phyloP scores from a whole-genome alignment of 2,329 filamentous ascomycete species.

The Amesomyces nigricolor region DNA sequence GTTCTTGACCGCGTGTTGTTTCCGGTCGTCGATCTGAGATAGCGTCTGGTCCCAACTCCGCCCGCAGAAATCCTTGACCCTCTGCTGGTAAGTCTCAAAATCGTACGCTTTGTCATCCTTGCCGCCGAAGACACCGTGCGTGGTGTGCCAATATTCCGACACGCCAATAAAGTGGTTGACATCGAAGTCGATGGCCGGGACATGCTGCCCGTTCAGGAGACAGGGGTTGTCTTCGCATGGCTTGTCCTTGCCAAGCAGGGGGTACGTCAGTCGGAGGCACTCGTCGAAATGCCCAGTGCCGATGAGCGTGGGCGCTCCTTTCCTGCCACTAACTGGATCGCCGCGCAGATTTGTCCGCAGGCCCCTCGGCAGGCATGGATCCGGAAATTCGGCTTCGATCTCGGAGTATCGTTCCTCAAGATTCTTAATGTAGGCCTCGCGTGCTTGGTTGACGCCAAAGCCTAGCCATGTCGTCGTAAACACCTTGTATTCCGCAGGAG shows the following conservation, averaged over 20 bases:
- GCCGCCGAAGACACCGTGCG: slow-evolving; percentile 84
- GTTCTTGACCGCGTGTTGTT: slow-evolving; percentile 68
- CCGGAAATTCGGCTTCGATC: slow-evolving; percentile 63
- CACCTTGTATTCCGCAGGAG: slow-evolving; percentile 72
- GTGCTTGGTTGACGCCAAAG: slow-evolving; percentile 92
- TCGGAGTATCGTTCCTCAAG: slow-evolving; percentile 57
- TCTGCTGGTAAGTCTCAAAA: slow-evolving; percentile 79
- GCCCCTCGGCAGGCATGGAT: slow-evolving; percentile 83
- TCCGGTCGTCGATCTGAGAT: slow-evolving; percentile 55
- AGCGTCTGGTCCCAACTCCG: slow-evolving; percentile 76
- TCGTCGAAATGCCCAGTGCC: slow-evolving; percentile 85
- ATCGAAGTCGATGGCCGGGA: slow-evolving; percentile 92
- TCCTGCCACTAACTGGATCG: slow-evolving; percentile 39
- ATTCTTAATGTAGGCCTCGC: slow-evolving; percentile 73
- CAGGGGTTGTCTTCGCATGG: slow-evolving; percentile 80
- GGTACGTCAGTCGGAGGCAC: slow-evolving; percentile 75
- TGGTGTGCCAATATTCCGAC: slow-evolving; percentile 98
- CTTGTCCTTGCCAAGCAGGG: slow-evolving; percentile 82
- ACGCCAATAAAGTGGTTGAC: slow-evolving; percentile 97
- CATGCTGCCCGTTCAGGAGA: slow-evolving; percentile 83
- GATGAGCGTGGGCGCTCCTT: slow-evolving; percentile 51
- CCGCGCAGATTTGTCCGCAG: slow-evolving; percentile 71
- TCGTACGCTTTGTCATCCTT: slow-evolving; percentile 80
- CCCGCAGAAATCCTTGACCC: slow-evolving; percentile 79
- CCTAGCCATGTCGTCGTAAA: slow-evolving; percentile 97